Conservation (phyloP, 805 yeast species). For the Ogataea kodamae region DNA sequence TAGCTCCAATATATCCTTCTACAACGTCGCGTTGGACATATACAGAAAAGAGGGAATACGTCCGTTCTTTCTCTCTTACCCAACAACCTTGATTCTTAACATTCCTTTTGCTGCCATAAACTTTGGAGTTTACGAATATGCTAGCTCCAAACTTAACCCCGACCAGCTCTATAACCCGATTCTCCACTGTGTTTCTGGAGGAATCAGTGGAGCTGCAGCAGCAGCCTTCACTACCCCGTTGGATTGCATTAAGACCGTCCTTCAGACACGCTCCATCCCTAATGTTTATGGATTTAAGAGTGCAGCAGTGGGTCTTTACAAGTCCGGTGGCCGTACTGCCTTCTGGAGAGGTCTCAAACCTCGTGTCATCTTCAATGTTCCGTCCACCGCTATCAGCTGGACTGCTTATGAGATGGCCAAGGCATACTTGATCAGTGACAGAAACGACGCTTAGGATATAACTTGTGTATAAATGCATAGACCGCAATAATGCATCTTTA, state of each 20-base stretch:
- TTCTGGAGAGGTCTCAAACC: conserved; percentile 87
- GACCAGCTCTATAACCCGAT: conserved; percentile 77
- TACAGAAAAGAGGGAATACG: conserved; percentile 61
- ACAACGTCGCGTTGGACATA: conserved; percentile 38
- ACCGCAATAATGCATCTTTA: conserved; percentile 10
- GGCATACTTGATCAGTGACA: conserved; percentile 44
- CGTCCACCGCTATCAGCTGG: conserved; percentile 96
- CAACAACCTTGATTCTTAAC: conserved; percentile 87
- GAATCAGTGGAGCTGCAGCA: conserved; percentile 90
- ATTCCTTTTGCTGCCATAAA: conserved; percentile 94
- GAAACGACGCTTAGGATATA: conserved; percentile 4
- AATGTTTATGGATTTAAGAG: conserved; percentile 62
- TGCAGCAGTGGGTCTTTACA: conserved; percentile 67
- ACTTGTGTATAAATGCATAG: conserved; percentile 11
- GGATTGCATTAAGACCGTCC: conserved; percentile 86
- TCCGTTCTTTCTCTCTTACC: conserved; percentile 91
- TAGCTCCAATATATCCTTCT: conserved; percentile 12
- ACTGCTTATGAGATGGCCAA: conserved; percentile 98
- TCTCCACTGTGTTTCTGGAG: conserved; percentile 89
- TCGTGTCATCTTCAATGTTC: conserved; percentile 87
- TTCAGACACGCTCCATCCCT: conserved; percentile 74
- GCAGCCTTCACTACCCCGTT: conserved; percentile 94
- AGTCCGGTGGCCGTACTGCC: conserved; percentile 57
- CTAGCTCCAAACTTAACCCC: conserved; percentile 78
- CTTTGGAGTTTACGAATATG: conserved; percentile 86